Evolutionary conservation across 208 protist genomes (phyloP), one percentile per base, ranked within the genome.

Genomic region (Leishmania martiniquensis): DNA sequence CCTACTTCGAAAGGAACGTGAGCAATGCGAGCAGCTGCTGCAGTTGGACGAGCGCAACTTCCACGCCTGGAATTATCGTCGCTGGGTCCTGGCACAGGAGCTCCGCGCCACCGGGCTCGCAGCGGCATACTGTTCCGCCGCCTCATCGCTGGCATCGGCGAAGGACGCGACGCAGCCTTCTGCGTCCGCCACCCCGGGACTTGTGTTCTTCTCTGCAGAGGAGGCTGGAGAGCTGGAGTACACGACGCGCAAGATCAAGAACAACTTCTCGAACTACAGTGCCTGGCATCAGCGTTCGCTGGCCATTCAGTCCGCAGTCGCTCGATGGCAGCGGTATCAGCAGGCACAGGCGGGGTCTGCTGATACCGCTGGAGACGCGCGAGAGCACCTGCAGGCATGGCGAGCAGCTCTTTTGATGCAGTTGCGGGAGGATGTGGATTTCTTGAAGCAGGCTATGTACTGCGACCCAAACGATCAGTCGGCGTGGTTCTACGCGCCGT

Each of bases 181-280:
- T 9, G 54, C 29, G 1, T 34, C 63, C 32, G 59, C 60, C 1
- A 10, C 7, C 42, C 1, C 54, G 55, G 15, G 59, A 59, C 13
- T 22, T 1, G 29, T 57, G 2, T 68, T 89, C 34, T 94, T 95
- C 72, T 82, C 82, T 1, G 2, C 75, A 1, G 75, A 84, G 0
- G 92, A 96, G 67, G 55, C 67, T 7, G 75, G 81, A 2, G 96
- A 98, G 76, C 67, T 98, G 47, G 71, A 66, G 0, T 99, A 96
- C 84, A 98, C 97, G 17, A 86, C 77, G 0, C 66, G 55, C 32
- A 96, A 98, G 73, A 98, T 99, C 52, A 82, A 92, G 34, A 76
- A 85, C 34, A 99, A 99, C 86, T 99, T 99, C 83, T 98, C 95
- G 45, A 99, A 99, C 81, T 99, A 99, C 88, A 99, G 97, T 52